Evolutionary conservation across 208 protist species (phyloP), one percentile per base, ranked within the genome.

Genomic region (Crithidia brevicula): DNA sequence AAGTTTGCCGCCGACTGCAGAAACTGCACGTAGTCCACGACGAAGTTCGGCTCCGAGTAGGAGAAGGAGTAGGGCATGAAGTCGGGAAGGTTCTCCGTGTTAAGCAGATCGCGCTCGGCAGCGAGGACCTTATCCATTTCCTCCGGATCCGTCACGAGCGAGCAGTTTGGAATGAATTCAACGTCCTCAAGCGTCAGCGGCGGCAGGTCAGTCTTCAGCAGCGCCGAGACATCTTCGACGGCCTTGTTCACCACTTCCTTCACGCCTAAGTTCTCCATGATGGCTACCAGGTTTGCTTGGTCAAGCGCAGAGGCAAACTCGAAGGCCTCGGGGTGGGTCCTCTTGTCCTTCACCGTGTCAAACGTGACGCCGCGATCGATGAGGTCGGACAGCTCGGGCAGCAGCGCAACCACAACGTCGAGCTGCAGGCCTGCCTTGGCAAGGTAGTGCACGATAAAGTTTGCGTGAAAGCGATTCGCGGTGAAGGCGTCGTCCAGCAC

Each of bases 1-100:
- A 96, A 82, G 23, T 81, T 80, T 30, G 83, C 66, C 6, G 85
- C 85, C 7, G 76, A 61, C 20, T 87, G 85, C 5, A 77, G 82
- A 74, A 96, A 96, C 30, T 80, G 64, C n/a, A 78, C 63, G 74
- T 96, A 96, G 54, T 93, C 90, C 49, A 96, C 63, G 16, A 96
- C 51, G 54, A 81, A 95, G 73, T 95, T 95, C 15, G 90, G 85
- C 74, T 91, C 80, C 31, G 79, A 79, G 70, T 86, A 95, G 5
- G 90, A 84, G 77, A 95, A 92, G 20, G 72, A 72, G 75, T 82
- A 86, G 42, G 30, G 38, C 27, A 57, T 25, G 8, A n/a, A n/a
- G n/a, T n/a, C n/a, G n/a, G n/a, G n/a, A n/a, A n/a, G n/a, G n/a
- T n/a, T n/a, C n/a, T 72, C 58, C 4, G 81, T 34, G 20, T 73